phyloP scores from a whole-genome alignment of 352 stramenopile genomes.

The Phytophthora aleatoria region DNA sequence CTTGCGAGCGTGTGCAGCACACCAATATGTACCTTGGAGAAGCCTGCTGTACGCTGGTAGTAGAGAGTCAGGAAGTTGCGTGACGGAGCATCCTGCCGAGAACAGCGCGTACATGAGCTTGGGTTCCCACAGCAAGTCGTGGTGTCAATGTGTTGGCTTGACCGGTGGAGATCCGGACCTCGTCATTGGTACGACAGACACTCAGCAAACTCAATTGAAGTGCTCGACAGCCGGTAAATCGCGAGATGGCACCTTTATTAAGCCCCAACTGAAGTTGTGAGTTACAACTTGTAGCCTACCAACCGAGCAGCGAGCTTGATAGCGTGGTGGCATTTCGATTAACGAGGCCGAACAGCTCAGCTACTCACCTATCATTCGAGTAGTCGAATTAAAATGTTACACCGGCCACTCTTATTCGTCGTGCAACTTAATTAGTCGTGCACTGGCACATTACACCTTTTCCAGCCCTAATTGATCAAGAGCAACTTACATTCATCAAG shows the following conservation, averaged over 20 bases:
- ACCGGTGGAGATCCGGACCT: slow-evolving; percentile 8
- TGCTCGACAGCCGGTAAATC: slow-evolving; percentile 1
- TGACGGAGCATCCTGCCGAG: slow-evolving; percentile 50
- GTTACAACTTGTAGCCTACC: too few species aligned
- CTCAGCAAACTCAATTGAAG: neutral
- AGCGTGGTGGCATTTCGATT: slow-evolving; percentile 20
- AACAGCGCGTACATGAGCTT: slow-evolving; percentile 76
- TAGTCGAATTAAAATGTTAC: neutral
- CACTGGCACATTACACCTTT: too few species aligned
- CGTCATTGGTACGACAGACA: slow-evolving; percentile 3
- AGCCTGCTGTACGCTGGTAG: slow-evolving; percentile 57
- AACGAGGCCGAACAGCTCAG: slow-evolving; percentile 8
- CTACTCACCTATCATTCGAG: slow-evolving; percentile 4
- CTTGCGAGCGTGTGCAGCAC: slow-evolving; percentile 62
- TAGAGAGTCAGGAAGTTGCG: slow-evolving; percentile 77
- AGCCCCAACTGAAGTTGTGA: too few species aligned
- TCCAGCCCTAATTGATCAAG: too few species aligned
- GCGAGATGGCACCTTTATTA: slow-evolving; percentile 8
- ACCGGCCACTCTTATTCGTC: too few species aligned
- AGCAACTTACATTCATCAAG: too few species aligned
- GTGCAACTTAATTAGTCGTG: too few species aligned
- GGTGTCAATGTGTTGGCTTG: slow-evolving; percentile 7
- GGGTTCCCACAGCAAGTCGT: slow-evolving; percentile 45
- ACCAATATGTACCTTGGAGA: slow-evolving; percentile 77
- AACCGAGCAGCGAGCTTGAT: slow-evolving; percentile 10